Conservation (phyloP, 202 grass and related monocot genomes). For the Setaria italica region DNA sequence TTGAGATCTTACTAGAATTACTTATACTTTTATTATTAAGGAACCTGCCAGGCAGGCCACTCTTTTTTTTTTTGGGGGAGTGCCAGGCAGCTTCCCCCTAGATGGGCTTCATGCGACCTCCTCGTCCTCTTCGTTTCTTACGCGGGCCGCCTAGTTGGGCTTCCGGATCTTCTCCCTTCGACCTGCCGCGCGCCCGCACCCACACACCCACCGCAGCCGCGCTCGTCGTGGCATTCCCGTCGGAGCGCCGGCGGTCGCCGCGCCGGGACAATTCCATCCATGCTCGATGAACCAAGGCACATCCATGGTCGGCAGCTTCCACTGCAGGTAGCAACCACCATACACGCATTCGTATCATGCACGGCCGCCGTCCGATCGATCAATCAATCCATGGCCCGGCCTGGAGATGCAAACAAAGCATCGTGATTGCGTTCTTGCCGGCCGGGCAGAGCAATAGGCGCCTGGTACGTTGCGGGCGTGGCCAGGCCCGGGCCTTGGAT, state of each 20-base stretch:
- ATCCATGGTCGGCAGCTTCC: conserved; percentile 3
- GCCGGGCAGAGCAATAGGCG: not conserved
- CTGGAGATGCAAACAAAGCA: not conserved
- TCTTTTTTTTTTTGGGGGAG: no score
- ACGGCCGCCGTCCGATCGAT: not conserved
- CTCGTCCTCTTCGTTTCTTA: not conserved
- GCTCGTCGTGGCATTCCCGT: no score
- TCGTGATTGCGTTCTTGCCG: not conserved
- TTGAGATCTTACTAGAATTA: no score
- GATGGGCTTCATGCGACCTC: not conserved
- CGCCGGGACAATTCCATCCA: not conserved
- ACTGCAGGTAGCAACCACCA: not conserved
- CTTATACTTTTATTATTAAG: not conserved
- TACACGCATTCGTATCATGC: not conserved
- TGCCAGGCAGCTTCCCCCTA: not conserved
- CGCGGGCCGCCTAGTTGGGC: no score
- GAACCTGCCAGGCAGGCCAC: no score
- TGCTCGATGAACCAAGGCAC: not conserved
- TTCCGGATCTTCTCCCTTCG: no score
- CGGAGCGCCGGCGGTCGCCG: no score
- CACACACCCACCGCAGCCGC: no score
- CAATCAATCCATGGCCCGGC: not conserved
- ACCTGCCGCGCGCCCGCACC: no score
- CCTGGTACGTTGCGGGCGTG: not conserved
- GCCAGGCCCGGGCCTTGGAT: not conserved